Evolutionary conservation across 2,329 filamentous ascomycete species (phyloP).

Genomic region (Neonectria hederae): DNA sequence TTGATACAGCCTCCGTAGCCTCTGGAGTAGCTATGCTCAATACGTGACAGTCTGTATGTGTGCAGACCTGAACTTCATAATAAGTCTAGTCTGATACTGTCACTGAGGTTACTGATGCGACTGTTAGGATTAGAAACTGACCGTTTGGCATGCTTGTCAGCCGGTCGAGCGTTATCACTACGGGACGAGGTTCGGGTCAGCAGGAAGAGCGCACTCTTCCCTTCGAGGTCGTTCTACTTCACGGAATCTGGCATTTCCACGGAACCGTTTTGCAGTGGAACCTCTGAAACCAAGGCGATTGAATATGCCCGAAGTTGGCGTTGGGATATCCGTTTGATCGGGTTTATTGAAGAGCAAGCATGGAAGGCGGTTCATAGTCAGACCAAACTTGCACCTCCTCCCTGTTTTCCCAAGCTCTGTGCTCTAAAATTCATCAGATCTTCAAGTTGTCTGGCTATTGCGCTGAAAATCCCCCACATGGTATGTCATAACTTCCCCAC

Average conservation of each 20-base stretch:
- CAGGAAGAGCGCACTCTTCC: background rate
- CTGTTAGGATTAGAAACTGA: background rate
- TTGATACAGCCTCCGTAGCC: no score
- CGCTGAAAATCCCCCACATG: slow-evolving; percentile 25
- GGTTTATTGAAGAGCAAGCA: background rate
- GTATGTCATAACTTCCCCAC: slow-evolving; percentile 13
- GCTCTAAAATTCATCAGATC: slow-evolving; percentile 38
- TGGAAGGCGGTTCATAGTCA: slow-evolving; percentile 17
- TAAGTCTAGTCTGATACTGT: background rate
- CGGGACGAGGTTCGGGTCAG: background rate
- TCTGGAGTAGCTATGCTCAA: no score
- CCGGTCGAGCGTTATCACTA: background rate
- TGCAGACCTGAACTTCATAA: no score
- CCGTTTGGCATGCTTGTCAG: background rate
- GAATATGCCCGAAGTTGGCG: slow-evolving; percentile 11
- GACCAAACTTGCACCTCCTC: slow-evolving; percentile 18
- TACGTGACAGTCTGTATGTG: background rate
- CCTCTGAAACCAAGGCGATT: slow-evolving; percentile 14
- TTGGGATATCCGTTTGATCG: slow-evolving; percentile 7
- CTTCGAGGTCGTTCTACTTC: background rate
- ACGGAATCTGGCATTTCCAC: background rate
- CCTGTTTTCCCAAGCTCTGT: slow-evolving; percentile 16
- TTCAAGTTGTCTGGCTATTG: slow-evolving; percentile 26
- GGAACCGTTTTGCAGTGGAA: background rate
- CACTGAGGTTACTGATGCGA: background rate